phyloP scores from a whole-genome alignment of 441 rosid genomes.

The Cnidoscolus chayamansa region DNA sequence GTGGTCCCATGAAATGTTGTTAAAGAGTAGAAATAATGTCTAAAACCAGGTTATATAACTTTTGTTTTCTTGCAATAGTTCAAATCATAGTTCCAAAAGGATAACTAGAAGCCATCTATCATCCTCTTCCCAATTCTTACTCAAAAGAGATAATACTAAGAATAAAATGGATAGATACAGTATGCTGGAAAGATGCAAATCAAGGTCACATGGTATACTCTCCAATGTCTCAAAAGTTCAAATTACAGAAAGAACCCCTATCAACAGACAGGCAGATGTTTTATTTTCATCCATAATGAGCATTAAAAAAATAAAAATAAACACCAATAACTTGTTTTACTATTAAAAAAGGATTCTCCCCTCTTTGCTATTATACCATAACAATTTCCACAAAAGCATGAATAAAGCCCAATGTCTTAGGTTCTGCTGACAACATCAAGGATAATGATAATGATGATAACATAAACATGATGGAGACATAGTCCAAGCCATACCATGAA shows the following conservation, averaged over 20 bases:
- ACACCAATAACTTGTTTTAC: background rate
- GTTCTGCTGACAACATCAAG: background rate
- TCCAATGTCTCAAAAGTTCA: background rate
- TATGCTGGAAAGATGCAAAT: background rate
- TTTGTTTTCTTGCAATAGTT: background rate
- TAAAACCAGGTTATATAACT: background rate
- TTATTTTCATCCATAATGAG: background rate
- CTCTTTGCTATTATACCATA: too few relatives aligned
- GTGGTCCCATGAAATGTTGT: background rate
- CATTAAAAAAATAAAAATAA: background rate
- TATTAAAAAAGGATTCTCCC: background rate
- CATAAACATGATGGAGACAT: constrained; percentile 4
- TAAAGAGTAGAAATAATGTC: background rate
- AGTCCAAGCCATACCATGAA: constrained; percentile 49
- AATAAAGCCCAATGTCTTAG: background rate
- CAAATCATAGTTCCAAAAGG: background rate
- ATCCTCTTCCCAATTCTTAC: background rate
- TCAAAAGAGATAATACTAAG: background rate
- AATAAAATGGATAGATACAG: background rate
- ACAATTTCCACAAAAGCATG: too few relatives aligned
- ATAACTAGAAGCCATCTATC: background rate
- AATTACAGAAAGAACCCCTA: background rate
- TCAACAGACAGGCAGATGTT: background rate
- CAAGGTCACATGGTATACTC: background rate
- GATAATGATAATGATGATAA: background rate